Base-by-base conservation (phyloP, 2,329 filamentous ascomycete species). In the Phialocephala subalpina region DNA sequence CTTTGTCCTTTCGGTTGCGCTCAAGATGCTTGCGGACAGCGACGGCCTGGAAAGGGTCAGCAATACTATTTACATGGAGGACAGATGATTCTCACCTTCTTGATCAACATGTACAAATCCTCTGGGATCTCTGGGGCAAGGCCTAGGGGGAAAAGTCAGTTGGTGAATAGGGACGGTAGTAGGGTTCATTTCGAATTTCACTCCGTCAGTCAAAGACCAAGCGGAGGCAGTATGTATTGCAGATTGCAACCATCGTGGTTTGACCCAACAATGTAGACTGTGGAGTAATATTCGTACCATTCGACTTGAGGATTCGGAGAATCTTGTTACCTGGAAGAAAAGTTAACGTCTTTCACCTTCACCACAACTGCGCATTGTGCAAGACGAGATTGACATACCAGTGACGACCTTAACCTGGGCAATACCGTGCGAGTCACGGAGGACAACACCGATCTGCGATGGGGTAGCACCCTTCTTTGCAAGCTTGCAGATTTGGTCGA, bases 71-170 rank as follows among this genome's bases (percentile, higher is more conserved):
- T 14, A 4, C 35, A 49, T 14, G 33, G 27, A 14, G 45, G n/a
- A 38, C 5, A 9, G 12, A 18, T 16, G 45, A 29, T 59, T 73
- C 78, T 79, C 81, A 97, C 95, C 94, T 99, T 99, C 92, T 97
- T 97, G 93, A 98, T 98, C 83, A 98, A 88, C 92, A 97, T 97
- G 92, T 98, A 99, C 77, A 98, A 92, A 85, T 99, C 96, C 90
- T 99, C 96, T 81, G 97, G 96, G 78, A 99, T 91, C 83, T 98
- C 94, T 82, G 97, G 96, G 77, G 96, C 95, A 82, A 99, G 94
- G 87, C 96, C 96, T 99, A 60, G 14, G 3, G 42, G 92, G 88
- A 93, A n/a, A 94, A 91, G 92, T 96, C 91, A 96, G 93, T 89
- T 88, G 79, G 85, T 83, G 86, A 94, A 92, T 92, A 92, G 88